Evolutionary conservation across 73 alveolate species (phyloP).

Genomic region (Urostyla sp.): DNA sequence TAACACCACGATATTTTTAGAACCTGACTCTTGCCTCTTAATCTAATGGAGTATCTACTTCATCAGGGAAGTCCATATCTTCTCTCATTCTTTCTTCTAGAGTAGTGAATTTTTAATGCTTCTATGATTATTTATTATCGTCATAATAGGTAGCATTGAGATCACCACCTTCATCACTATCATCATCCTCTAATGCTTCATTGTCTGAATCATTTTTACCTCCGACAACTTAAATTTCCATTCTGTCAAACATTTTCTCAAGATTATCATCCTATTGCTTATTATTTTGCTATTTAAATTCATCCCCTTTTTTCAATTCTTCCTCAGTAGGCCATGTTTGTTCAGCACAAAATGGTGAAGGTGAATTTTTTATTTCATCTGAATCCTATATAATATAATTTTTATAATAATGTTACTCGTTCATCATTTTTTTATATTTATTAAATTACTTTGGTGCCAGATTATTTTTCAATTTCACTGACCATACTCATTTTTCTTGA

Average conservation of each 20-base stretch:
- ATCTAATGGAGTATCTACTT: constrained; percentile 93
- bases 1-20: constrained; percentile 94
- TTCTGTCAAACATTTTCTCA: constrained; percentile 60
- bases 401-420: too few species aligned
- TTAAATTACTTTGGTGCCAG: constrained; percentile 54
- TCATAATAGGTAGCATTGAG: constrained; percentile 82
- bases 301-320: constrained; percentile 28
- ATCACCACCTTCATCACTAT: constrained; percentile 84
- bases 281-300: not conserved
- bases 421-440: not conserved
- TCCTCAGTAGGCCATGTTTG: constrained; percentile 71
- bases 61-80: constrained; percentile 97
- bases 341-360: constrained; percentile 60
- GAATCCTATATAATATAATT: too few species aligned
- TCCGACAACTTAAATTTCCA: constrained; percentile 76
- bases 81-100: constrained; percentile 87
- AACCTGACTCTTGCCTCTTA: constrained; percentile 87
- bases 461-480: constrained; percentile 15
- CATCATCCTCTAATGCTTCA: constrained; percentile 83
- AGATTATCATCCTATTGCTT: constrained; percentile 32
- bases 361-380: constrained; percentile 13
- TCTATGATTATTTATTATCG: constrained; percentile 74
- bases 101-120: constrained; percentile 84
- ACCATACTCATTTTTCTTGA: constrained; percentile 40
- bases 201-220: constrained; percentile 54